Evolutionary conservation across 192 early-diverging fungal genomes (phyloP).

Genomic region (Coemansia nantahalensis): DNA sequence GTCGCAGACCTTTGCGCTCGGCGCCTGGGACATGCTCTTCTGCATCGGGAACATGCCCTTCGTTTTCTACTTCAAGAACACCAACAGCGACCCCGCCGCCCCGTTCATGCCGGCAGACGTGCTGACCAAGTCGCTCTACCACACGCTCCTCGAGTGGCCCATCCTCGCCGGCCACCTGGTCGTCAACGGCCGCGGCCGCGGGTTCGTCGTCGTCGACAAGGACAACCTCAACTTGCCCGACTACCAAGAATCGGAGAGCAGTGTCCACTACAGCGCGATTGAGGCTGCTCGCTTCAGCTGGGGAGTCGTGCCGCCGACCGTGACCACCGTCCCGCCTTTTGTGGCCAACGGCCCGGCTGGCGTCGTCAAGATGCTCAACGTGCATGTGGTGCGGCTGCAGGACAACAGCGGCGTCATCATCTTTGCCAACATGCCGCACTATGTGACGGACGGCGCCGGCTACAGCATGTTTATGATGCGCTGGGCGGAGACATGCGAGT

Average conservation of each 20-base stretch:
- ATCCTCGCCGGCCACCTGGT: conserved; percentile 27
- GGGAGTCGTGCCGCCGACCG: conserved; percentile 18
- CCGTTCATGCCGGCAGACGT: conserved; percentile 34
- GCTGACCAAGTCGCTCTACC: conserved; percentile 20
- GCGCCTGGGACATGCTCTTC: conserved; percentile 29
- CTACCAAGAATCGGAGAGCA: conserved; percentile 28
- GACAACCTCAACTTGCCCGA: conserved; percentile 45
- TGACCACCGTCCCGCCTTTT: no score
- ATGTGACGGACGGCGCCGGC: conserved; percentile 34
- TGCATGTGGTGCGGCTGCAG: conserved; percentile 28
- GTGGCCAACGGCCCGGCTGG: conserved; percentile 12
- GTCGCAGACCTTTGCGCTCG: conserved; percentile 24
- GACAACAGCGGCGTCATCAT: conserved; percentile 36
- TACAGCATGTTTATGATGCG: conserved; percentile 36
- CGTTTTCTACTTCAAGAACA: conserved; percentile 30
- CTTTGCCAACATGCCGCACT: conserved; percentile 49
- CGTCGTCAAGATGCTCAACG: conserved; percentile 26
- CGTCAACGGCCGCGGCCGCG: conserved; percentile 4
- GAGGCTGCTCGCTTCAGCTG: conserved; percentile 21
- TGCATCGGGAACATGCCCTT: conserved; percentile 42
- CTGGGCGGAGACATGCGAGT: conserved; percentile 37
- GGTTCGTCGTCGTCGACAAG: conserved; percentile 23
- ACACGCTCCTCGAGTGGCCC: conserved; percentile 29
- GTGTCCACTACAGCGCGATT: conserved; percentile 11
- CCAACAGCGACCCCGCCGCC: background rate